A percentile compares a stretch with the other conserved stretches of the same genome.
Evolutionary conservation across 345 rosid genomes (phyloP).

Genomic region (Capsella bursapastoris): DNA sequence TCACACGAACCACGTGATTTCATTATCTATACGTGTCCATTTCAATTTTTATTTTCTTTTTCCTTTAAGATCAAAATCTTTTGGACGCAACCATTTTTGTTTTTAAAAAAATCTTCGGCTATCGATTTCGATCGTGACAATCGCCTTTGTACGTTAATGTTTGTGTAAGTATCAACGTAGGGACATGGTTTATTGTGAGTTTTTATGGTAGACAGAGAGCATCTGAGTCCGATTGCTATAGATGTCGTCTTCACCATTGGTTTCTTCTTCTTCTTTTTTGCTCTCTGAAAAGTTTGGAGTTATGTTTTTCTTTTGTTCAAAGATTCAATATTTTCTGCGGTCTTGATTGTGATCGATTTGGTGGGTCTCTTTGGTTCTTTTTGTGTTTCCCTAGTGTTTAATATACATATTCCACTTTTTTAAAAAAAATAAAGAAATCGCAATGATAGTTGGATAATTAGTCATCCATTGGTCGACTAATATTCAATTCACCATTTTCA

Average conservation of each 20-base stretch:
- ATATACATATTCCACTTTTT: conserved; percentile 34
- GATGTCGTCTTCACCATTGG: conserved; percentile 41
- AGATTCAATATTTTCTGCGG: conserved; percentile 44
- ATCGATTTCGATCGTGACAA: conserved; percentile 35
- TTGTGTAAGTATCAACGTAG: conserved; percentile 21
- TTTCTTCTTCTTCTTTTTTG: conserved; percentile 25
- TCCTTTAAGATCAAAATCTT: conserved; percentile 16
- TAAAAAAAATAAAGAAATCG: background rate
- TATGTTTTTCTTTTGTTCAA: conserved; percentile 11
- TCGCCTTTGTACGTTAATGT: background rate
- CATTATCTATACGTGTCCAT: conserved; percentile 39
- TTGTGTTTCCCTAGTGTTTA: conserved; percentile 37
- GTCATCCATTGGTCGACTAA: conserved; percentile 31
- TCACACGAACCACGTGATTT: conserved; percentile 43
- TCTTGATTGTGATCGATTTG: conserved; percentile 40
- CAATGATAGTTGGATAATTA: conserved; percentile 24
- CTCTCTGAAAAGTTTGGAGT: conserved; percentile 16
- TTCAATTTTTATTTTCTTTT: conserved; percentile 29
- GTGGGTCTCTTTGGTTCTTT: conserved; percentile 40
- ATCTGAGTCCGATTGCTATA: conserved; percentile 28
- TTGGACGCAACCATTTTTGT: conserved; percentile 27
- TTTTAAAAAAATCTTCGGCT: conserved; percentile 24
- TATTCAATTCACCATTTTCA: background rate
- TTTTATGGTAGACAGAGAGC: conserved; percentile 30
- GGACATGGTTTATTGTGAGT: conserved; percentile 28